These are phyloP conservation scores for Penicillium cataractarum DNA, from an alignment of 495 filamentous ascomycete genomes.

Conservation along the genomic window DNA sequence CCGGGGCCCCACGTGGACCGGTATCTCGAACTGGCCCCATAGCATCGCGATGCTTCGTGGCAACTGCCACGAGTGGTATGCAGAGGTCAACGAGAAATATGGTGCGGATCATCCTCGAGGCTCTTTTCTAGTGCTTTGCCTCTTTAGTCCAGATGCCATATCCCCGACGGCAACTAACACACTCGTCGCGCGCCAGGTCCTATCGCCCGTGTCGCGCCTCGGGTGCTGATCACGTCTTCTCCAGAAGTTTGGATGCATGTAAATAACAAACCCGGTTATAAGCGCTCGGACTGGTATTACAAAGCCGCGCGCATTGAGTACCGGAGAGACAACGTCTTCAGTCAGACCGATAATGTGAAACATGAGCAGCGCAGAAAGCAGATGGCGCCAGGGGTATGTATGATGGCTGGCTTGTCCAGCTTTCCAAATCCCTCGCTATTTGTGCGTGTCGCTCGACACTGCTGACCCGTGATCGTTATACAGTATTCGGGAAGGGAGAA, in stretches of 20 bases:
- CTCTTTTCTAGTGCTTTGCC: constrained; percentile 7
- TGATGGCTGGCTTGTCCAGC: constrained; percentile 7
- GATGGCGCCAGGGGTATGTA: constrained; percentile 34
- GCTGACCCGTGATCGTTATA: constrained; percentile 1
- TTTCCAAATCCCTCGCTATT: background rate
- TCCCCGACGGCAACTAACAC: background rate
- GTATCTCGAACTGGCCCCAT: constrained; percentile 36
- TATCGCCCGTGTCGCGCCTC: constrained; percentile 31
- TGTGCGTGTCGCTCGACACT: background rate
- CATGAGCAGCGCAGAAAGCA: constrained; percentile 30
- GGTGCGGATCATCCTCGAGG: constrained; percentile 24
- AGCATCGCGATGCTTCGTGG: constrained; percentile 32
- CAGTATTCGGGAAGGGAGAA: constrained; percentile 52
- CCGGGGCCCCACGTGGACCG: constrained; percentile 21
- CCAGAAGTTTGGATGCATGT: constrained; percentile 32
- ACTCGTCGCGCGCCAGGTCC: constrained; percentile 22
- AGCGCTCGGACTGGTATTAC: constrained; percentile 35
- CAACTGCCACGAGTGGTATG: constrained; percentile 35
- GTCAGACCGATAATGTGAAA: constrained; percentile 28
- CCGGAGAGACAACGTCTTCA: constrained; percentile 31
- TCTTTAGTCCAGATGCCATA: background rate
- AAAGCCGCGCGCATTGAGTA: constrained; percentile 24
- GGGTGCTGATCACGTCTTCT: constrained; percentile 30
- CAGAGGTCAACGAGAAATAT: constrained; percentile 35
- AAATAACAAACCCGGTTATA: constrained; percentile 30